A percentile compares a stretch with the other conserved stretches of the same genome.
Conservation (phyloP, 73 alveolate genomes). For the Symbiodinium natans region DNA sequence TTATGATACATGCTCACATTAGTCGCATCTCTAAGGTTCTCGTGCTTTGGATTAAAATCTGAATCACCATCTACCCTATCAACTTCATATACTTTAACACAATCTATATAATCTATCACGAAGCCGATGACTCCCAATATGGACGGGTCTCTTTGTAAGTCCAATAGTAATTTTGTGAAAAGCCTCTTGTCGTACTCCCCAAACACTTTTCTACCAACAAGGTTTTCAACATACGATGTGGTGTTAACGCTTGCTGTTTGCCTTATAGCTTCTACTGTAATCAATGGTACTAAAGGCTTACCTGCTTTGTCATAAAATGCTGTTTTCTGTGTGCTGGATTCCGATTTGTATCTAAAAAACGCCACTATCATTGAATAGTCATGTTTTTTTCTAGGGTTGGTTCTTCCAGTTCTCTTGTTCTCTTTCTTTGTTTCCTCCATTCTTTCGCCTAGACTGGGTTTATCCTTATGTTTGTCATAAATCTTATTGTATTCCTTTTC, state of each 20-base stretch:
- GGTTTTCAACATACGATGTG: neutral
- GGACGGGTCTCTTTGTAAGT: neutral
- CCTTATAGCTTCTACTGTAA: neutral
- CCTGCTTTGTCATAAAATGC: neutral
- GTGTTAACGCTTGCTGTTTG: neutral
- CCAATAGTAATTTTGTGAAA: neutral
- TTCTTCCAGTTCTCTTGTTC: neutral
- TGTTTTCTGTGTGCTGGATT: neutral
- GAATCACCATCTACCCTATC: neutral
- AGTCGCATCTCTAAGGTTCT: neutral
- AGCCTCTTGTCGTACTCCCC: neutral
- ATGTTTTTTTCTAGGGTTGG: neutral
- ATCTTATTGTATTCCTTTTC: conserved; percentile 16
- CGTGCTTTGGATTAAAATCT: neutral
- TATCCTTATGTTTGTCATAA: neutral
- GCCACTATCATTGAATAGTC: neutral
- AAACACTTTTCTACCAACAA: neutral
- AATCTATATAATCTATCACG: neutral
- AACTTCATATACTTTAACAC: neutral
- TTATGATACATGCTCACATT: neutral
- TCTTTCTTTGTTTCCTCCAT: neutral
- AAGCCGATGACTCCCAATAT: neutral
- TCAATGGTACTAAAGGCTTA: neutral
- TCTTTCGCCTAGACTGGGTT: neutral
- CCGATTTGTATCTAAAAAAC: neutral